Evolutionary conservation across 202 grass and related monocot species (phyloP), one percentile per base, ranked within the genome.

Genomic region (Bolboschoenoplectus hybrid): DNA sequence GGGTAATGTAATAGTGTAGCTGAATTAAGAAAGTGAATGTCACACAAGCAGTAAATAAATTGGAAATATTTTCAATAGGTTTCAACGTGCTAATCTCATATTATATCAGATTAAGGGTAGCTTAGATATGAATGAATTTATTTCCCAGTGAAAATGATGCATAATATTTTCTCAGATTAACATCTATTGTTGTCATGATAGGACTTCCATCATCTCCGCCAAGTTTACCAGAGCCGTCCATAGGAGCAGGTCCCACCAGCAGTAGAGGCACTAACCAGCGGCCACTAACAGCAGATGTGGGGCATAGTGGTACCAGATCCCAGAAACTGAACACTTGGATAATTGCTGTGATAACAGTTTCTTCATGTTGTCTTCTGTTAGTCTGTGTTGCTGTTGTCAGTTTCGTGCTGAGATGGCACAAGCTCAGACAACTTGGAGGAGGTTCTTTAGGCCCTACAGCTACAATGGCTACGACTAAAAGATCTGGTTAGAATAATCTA

Each of bases 301-400:
- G 47, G 49, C 17, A 39, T 69, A 57, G 86, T 35, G 61, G 2
- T 20, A 67, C 56, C 63, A 92, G 89, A 88, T 87, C 57, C 49
- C 90, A 87, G 44, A 98, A 96, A 89, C 50, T 89, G 85, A 87
- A 96, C 86, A 82, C 83, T 86, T 91, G 92, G 92, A 90, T 96
- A 81, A 88, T 98, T 7, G 86, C 83, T 58, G 83, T 96, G 69
- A 89, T 89, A 65, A 51, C 70, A 84, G 89, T 85, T 61, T 95
- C 93, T 82, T 96, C 97, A 85, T 63, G 89, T 20, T 44, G 71
- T 61, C 87, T 98, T 85, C 68, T 94, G 8, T 56, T 90, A 81
- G 88, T 85, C 87, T 94, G 90, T 81, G 8, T 87, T 78, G 91
- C 70, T 44, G 58, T 92, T 10, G 58, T 92, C 55, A 41, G 95